phyloP scores from a whole-genome alignment of 805 yeast genomes.

The Zygoascus bituminiphila region DNA sequence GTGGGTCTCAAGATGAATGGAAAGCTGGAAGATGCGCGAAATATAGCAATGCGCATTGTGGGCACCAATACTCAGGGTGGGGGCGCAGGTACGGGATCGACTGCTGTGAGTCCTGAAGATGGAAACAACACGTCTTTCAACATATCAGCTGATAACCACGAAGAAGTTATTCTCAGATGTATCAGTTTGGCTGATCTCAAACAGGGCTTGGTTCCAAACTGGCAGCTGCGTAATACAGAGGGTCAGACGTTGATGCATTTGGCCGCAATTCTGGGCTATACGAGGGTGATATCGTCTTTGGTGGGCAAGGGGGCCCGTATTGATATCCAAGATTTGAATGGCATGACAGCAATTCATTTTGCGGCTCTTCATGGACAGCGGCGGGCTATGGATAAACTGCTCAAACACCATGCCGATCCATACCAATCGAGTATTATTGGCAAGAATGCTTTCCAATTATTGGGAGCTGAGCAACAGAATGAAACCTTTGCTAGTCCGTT shows the following conservation, averaged over 20 bases:
- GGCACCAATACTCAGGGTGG: conserved; percentile 36
- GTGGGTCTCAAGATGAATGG: conserved; percentile 98
- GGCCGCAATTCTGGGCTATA: conserved; percentile 71
- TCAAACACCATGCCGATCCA: conserved; percentile 58
- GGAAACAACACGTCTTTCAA: conserved; percentile 30
- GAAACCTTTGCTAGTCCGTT: background rate
- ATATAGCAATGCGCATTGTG: conserved; percentile 85
- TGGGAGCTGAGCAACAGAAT: conserved; percentile 12
- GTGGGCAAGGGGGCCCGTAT: conserved; percentile 50
- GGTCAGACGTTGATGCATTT: conserved; percentile 88
- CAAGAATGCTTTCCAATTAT: conserved; percentile 26
- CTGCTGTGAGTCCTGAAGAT: conserved; percentile 29
- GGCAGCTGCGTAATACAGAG: conserved; percentile 39
- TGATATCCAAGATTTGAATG: conserved; percentile 70
- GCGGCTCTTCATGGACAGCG: conserved; percentile 75
- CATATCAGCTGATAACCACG: conserved; percentile 27
- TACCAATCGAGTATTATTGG: conserved; percentile 46
- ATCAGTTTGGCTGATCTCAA: conserved; percentile 25
- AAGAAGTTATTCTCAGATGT: conserved; percentile 32
- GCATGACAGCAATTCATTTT: conserved; percentile 81
- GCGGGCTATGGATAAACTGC: conserved; percentile 51
- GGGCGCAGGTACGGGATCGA: background rate
- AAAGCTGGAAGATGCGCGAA: conserved; percentile 86
- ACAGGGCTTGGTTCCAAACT: conserved; percentile 65
- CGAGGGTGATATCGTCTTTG: conserved; percentile 52